Percentiles rank a stretch among this genome's conserved stretches.
These are phyloP conservation scores for Yarrowia phangngaensis DNA, from an alignment of 805 yeast species.

Conservation along the genomic window DNA sequence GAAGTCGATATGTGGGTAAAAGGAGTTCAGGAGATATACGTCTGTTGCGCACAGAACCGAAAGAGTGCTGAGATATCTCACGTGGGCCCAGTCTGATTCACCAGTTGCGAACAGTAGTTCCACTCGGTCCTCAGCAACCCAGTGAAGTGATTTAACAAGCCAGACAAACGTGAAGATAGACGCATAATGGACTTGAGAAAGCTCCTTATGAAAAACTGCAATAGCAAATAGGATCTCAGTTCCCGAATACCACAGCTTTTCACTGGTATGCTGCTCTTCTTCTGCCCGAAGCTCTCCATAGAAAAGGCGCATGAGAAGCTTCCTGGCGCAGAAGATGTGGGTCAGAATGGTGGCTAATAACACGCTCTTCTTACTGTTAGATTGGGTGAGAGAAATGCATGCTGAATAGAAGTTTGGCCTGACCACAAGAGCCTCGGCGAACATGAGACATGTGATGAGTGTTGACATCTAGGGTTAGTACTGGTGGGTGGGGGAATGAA, in stretches of 20 bases:
- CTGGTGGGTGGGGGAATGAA: background rate
- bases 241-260: slow-evolving; percentile 58
- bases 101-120: slow-evolving; percentile 49
- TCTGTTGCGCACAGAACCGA: slow-evolving; percentile 50
- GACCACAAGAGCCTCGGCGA: slow-evolving; percentile 41
- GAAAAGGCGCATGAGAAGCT: slow-evolving; percentile 31
- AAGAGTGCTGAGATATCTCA: slow-evolving; percentile 47
- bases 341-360: slow-evolving; percentile 35
- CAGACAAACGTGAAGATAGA: slow-evolving; percentile 24
- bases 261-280: slow-evolving; percentile 73
- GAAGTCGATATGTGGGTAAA: slow-evolving; percentile 37
- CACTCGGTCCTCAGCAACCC: slow-evolving; percentile 59
- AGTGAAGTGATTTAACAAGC: slow-evolving; percentile 44
- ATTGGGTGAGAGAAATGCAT: slow-evolving; percentile 50
- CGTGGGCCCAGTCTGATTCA: slow-evolving; percentile 40
- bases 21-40: slow-evolving; percentile 39
- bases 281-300: slow-evolving; percentile 73
- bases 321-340: slow-evolving; percentile 25
- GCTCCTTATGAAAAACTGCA: slow-evolving; percentile 51
- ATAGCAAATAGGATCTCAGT: slow-evolving; percentile 56
- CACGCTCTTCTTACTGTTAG: slow-evolving; percentile 48
- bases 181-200: slow-evolving; percentile 35
- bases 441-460: slow-evolving; percentile 40
- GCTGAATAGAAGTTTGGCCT: slow-evolving; percentile 51
- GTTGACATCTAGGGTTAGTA: slow-evolving; percentile 29